A percentile compares a stretch with the other conserved stretches of the same genome.
phyloP scores from a whole-genome alignment of 2,329 filamentous ascomycete species.

The Tolypocladium guangdongense region DNA sequence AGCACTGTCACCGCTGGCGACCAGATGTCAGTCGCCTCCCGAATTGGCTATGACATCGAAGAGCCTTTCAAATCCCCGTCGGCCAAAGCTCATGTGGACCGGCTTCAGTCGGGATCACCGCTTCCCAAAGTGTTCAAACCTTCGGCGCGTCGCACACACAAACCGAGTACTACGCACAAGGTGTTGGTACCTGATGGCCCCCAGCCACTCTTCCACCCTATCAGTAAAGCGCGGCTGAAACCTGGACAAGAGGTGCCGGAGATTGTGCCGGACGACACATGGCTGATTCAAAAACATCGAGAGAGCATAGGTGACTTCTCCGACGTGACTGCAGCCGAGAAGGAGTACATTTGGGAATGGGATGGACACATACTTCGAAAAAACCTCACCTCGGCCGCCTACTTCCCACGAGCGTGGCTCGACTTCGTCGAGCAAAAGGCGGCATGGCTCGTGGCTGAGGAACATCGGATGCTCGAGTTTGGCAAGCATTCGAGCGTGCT shows the following conservation, averaged over 20 bases:
- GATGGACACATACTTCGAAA: slow-evolving; percentile 42
- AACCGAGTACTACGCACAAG: slow-evolving; percentile 14
- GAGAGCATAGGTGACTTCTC: slow-evolving; percentile 47
- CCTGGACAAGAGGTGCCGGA: slow-evolving; percentile 37
- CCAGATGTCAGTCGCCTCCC: slow-evolving; percentile 31
- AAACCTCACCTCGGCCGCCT: slow-evolving; percentile 39
- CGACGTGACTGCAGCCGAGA: slow-evolving; percentile 42
- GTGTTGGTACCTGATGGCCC: slow-evolving; percentile 37
- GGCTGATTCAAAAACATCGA: slow-evolving; percentile 48
- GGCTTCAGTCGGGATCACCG: slow-evolving; percentile 14
- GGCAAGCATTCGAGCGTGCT: slow-evolving; percentile 42
- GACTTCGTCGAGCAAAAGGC: slow-evolving; percentile 40
- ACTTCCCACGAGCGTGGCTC: slow-evolving; percentile 40
- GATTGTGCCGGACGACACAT: slow-evolving; percentile 33
- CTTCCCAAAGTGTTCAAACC: slow-evolving; percentile 6
- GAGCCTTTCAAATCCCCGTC: slow-evolving; percentile 14
- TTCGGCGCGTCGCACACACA: slow-evolving; percentile 3
- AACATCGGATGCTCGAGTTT: slow-evolving; percentile 40
- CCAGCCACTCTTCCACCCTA: slow-evolving; percentile 44
- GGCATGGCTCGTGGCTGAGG: slow-evolving; percentile 37
- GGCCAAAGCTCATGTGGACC: slow-evolving; percentile 9
- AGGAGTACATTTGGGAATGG: slow-evolving; percentile 49
- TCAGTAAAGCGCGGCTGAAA: slow-evolving; percentile 41
- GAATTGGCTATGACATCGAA: slow-evolving; percentile 25
- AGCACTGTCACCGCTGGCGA: slow-evolving; percentile 33